A percentile compares a stretch with the other conserved stretches of the same genome.
phyloP scores from a whole-genome alignment of 768 basidiomycete species.

The Collybia sp. region DNA sequence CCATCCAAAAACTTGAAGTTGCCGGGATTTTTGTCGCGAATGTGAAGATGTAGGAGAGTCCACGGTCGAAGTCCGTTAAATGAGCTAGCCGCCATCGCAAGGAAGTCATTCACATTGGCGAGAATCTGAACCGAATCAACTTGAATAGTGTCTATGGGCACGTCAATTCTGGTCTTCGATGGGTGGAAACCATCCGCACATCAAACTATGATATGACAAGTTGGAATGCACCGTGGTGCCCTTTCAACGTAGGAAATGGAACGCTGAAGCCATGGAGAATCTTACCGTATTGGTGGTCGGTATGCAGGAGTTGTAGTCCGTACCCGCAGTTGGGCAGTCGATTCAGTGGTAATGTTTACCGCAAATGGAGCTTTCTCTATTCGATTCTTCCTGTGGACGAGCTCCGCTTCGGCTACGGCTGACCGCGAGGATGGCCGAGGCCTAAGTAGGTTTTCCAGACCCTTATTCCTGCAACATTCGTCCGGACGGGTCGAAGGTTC shows the following conservation, averaged over 20 bases:
- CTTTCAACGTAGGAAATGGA: slow-evolving; percentile 32
- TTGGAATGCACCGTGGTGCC: slow-evolving; percentile 84
- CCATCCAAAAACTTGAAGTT: too few relatives aligned
- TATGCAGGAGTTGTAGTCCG: slow-evolving; percentile 99
- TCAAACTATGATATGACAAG: slow-evolving; percentile 58
- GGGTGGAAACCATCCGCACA: slow-evolving; percentile 33
- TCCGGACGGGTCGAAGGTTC: too few relatives aligned
- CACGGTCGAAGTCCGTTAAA: slow-evolving; percentile 44
- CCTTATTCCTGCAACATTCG: too few relatives aligned
- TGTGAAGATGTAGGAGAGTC: slow-evolving; percentile 52
- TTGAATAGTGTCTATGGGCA: slow-evolving; percentile 28
- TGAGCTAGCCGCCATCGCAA: background rate
- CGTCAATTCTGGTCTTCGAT: slow-evolving; percentile 45
- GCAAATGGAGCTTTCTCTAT: too few relatives aligned
- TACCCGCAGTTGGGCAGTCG: slow-evolving; percentile 56
- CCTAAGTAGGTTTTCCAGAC: too few relatives aligned
- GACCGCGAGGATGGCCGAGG: too few relatives aligned
- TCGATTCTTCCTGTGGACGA: too few relatives aligned
- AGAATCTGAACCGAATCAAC: slow-evolving; percentile 32
- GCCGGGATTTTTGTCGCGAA: slow-evolving; percentile 37
- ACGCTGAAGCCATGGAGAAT: slow-evolving; percentile 10
- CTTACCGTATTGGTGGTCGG: slow-evolving; percentile 89
- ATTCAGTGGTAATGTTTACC: slow-evolving; percentile 19
- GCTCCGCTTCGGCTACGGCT: too few relatives aligned
- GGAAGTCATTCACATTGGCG: slow-evolving; percentile 19